Conservation (phyloP, 257 asterid genomes). For the Nicotiana paniculata region DNA sequence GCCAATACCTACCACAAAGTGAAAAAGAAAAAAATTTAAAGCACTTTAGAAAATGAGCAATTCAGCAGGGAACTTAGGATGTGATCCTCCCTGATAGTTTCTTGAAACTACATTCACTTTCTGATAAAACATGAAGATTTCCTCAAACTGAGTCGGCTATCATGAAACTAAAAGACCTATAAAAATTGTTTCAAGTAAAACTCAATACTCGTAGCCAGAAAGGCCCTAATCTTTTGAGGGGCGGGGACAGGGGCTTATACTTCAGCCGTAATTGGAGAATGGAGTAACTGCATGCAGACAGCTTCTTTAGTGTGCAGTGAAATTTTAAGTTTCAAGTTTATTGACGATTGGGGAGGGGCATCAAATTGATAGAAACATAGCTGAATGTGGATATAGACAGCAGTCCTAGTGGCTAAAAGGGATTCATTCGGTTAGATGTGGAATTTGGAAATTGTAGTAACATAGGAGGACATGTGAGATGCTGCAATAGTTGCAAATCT, state of each 20-base stretch:
- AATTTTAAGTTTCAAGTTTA: not conserved
- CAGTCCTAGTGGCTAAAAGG: not conserved
- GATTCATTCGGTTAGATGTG: not conserved
- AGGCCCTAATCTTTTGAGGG: not conserved
- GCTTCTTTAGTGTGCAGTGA: not conserved
- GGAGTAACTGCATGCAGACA: not conserved
- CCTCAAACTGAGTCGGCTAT: not conserved
- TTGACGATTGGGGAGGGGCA: not conserved
- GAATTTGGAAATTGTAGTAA: not conserved
- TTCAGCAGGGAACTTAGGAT: not conserved
- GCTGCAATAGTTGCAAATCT: not conserved
- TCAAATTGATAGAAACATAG: not conserved
- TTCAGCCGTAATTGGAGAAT: not conserved
- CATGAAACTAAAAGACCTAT: not conserved
- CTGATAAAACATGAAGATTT: not conserved
- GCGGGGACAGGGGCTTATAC: not conserved
- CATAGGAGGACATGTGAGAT: not conserved
- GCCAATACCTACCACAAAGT: constrained; percentile 57
- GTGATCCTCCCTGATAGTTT: not conserved
- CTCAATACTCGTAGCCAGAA: not conserved
- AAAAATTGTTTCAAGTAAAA: not conserved
- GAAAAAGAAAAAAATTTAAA: not conserved
- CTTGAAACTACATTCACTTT: not conserved
- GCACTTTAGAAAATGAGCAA: not conserved
- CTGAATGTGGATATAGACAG: not conserved